Conservation (phyloP, 2,329 filamentous ascomycete species). For the Penicillium palitans region DNA sequence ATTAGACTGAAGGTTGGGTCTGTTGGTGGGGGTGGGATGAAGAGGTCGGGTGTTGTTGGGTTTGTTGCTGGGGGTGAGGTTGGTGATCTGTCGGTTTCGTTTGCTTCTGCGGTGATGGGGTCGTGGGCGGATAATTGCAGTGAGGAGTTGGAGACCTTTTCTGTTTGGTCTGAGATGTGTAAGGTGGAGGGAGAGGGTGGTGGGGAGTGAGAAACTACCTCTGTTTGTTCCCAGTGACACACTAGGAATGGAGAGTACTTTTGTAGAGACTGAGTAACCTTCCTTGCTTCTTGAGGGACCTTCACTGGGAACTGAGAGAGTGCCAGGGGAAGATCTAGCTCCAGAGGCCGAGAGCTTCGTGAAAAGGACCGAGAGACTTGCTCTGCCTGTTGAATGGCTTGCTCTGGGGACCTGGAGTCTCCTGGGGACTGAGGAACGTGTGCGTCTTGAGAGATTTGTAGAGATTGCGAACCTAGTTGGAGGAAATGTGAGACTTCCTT, state of each 20-base stretch:
- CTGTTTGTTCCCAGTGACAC: no score
- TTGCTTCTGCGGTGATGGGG: neutral
- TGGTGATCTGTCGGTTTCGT: no score
- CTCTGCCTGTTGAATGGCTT: no score
- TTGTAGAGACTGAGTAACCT: neutral
- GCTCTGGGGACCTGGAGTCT: neutral
- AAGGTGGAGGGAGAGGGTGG: neutral
- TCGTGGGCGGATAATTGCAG: neutral
- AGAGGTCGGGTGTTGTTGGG: fast-evolving
- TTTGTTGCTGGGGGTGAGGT: neutral
- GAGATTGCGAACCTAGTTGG: neutral
- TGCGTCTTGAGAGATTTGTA: neutral
- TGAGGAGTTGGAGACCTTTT: neutral
- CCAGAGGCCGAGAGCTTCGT: no score
- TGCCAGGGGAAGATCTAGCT: no score
- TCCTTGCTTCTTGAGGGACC: no score
- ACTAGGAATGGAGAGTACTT: neutral
- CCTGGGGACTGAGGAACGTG: no score
- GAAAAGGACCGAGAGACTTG: no score
- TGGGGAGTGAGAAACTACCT: no score
- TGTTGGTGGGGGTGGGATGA: neutral
- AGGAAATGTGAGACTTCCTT: neutral
- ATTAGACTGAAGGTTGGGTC: neutral
- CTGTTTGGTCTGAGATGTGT: neutral
- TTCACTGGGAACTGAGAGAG: no score